phyloP scores from a whole-genome alignment of 768 basidiomycete genomes.

The Royoungia palumana region DNA sequence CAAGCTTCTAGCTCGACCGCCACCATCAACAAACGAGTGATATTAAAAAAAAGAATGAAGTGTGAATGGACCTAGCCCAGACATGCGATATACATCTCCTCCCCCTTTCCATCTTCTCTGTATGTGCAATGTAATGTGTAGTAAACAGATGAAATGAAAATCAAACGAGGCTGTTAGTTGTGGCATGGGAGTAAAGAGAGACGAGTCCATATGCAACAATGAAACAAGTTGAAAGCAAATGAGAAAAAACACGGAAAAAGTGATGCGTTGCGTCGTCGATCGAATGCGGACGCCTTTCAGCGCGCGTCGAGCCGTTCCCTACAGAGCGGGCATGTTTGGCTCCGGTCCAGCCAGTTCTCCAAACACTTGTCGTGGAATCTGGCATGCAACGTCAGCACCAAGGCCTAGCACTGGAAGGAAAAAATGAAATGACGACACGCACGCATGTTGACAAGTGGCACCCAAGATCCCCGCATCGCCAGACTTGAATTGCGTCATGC shows the following conservation, averaged over 20 bases:
- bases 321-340: constrained; percentile 64
- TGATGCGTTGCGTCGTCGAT: background rate
- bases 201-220: constrained; percentile 15
- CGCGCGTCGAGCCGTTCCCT: constrained; percentile 41
- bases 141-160: background rate
- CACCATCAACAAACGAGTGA: too few species aligned
- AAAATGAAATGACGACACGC: background rate
- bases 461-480: constrained; percentile 55
- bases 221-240: background rate
- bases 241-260: background rate
- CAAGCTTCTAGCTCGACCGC: too few species aligned
- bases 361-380: constrained; percentile 65
- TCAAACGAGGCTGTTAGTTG: background rate
- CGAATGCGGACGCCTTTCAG: constrained; percentile 1
- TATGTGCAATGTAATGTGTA: too few species aligned
- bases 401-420: too few species aligned
- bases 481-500: constrained; percentile 64
- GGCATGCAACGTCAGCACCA: background rate
- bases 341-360: constrained; percentile 56
- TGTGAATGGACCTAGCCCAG: too few species aligned
- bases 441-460: constrained; percentile 60
- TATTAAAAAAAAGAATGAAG: too few species aligned
- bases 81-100: too few species aligned
- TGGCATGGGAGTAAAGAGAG: constrained; percentile 4
- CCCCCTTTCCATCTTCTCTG: too few species aligned